A percentile compares a stretch with the other conserved stretches of the same genome.
Conservation (phyloP, 2,329 filamentous ascomycete species). For the Ophiocordyceps camponoti-saundersi region DNA sequence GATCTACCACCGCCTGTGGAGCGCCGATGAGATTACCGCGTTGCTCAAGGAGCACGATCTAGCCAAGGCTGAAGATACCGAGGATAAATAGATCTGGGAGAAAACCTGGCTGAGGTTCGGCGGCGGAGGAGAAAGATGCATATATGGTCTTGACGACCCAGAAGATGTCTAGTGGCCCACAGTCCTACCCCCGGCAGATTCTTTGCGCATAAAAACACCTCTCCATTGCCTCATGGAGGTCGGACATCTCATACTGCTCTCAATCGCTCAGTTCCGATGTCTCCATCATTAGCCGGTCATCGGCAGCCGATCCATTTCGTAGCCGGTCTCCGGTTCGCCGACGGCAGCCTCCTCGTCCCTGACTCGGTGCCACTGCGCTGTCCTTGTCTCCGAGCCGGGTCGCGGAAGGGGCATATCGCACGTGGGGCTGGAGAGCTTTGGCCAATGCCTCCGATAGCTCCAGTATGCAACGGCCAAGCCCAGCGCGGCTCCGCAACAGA, state of each 20-base stretch:
- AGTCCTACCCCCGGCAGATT: too few species aligned
- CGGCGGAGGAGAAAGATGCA: background rate
- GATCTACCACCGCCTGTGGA: slow-evolving; percentile 97
- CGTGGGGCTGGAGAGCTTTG: slow-evolving; percentile 28
- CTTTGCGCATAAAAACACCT: too few species aligned
- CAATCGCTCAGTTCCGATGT: background rate
- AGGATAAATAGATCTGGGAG: slow-evolving; percentile 36
- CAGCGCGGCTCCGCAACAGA: slow-evolving; percentile 41
- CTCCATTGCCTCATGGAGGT: too few species aligned
- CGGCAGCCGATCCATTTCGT: slow-evolving; percentile 9
- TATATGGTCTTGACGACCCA: background rate
- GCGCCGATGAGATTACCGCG: slow-evolving; percentile 86
- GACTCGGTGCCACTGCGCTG: slow-evolving; percentile 23
- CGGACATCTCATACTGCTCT: too few species aligned
- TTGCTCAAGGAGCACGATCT: slow-evolving; percentile 90
- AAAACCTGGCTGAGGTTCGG: background rate
- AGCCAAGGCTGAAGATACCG: slow-evolving; percentile 65
- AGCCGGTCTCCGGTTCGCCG: slow-evolving; percentile 17
- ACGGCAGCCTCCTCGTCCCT: slow-evolving; percentile 36
- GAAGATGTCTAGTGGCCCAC: too few species aligned
- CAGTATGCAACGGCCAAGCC: slow-evolving; percentile 45
- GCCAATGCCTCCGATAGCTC: slow-evolving; percentile 50
- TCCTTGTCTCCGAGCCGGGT: slow-evolving; percentile 18
- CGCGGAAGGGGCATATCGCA: slow-evolving; percentile 41
- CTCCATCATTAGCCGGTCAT: slow-evolving; percentile 6